Evolutionary conservation across 495 filamentous ascomycete species (phyloP).

Genomic region (Penicillium lagena): DNA sequence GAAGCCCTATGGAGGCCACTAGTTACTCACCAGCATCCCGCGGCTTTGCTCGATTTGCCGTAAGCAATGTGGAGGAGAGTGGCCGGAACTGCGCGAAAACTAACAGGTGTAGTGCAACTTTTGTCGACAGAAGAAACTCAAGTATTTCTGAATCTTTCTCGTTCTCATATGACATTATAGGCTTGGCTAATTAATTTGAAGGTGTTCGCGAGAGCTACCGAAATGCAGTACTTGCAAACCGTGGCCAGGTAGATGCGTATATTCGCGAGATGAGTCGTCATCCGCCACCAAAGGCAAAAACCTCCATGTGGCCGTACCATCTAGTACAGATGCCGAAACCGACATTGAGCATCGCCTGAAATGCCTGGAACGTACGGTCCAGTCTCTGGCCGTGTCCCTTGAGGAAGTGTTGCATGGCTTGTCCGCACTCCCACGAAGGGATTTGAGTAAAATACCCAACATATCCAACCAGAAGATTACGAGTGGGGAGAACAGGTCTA

Average conservation of each 20-base stretch:
- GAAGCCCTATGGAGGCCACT: background rate
- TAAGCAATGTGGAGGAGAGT: background rate
- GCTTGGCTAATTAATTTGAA: background rate
- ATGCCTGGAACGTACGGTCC: background rate
- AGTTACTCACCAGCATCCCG: background rate
- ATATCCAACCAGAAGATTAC: background rate
- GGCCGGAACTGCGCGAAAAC: background rate
- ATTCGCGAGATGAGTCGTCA: slow-evolving; percentile 7
- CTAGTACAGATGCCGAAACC: background rate
- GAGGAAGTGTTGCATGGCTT: no score
- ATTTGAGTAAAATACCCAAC: no score
- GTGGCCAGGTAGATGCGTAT: slow-evolving; percentile 14
- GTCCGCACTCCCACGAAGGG: no score
- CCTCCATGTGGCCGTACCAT: background rate
- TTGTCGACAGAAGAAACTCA: slow-evolving; percentile 17
- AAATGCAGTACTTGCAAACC: slow-evolving; percentile 15
- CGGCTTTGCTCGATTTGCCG: slow-evolving; percentile 1
- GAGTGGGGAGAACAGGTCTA: background rate
- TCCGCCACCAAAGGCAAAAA: no score
- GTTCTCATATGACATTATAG: no score
- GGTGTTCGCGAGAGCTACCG: slow-evolving; percentile 16
- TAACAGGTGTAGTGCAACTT: slow-evolving; percentile 11
- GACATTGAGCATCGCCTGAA: background rate
- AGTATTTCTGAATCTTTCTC: slow-evolving; percentile 2
- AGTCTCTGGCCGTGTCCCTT: background rate